Evolutionary conservation across 352 stramenopile species (phyloP), one percentile per base, ranked within the genome.

Genomic region (Discostella stelligera): DNA sequence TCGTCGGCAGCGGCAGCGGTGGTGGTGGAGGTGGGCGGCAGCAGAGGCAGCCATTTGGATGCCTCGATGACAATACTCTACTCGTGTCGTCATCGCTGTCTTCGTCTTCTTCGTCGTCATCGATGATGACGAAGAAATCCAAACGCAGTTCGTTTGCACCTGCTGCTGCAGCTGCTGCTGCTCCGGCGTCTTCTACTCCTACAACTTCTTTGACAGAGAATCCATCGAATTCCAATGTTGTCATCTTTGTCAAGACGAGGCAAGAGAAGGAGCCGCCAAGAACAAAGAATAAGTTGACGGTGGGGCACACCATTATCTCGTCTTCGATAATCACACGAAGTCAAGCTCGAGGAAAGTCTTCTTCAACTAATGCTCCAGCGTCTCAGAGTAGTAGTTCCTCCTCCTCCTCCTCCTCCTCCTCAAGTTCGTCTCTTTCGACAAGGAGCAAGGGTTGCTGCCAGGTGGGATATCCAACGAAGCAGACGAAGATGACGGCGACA

Each of bases 1-100:
- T 20, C 52, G 37, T 20, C 52, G 23, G 13, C 53, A 20, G 32
- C 52, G 39, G 53, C 10, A 23, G 18, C 53, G 39, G 30, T 2
- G 5, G 27, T 32, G 27, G 27, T 32, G 27, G 27, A 6, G 27
- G 27, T 32, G 27, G 11, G 52, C 0, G 20, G 53, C 18, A 18
- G 58, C 5, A 32, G 27, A 56, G 67, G 14, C 67, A 66, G 21
- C 54, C 67, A 20, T 75, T 75, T 46, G 67, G 67, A n/a, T 50
- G 63, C 48, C 58, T 75, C 25, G 61, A 68, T 48, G 32, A 25
- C 27, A 75, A 75, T 41, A 68, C 46, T 14, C 49, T 66, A 44
- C 27, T 52, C 16, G 37, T 18, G 58, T 49, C 23, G n/a, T 55
- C 66, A 3, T 30, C 37, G 13, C n/a, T 39, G 3, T n/a, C 30